Evolutionary conservation across 2,329 filamentous ascomycete species (phyloP).

Genomic region (Fusarium sp.): DNA sequence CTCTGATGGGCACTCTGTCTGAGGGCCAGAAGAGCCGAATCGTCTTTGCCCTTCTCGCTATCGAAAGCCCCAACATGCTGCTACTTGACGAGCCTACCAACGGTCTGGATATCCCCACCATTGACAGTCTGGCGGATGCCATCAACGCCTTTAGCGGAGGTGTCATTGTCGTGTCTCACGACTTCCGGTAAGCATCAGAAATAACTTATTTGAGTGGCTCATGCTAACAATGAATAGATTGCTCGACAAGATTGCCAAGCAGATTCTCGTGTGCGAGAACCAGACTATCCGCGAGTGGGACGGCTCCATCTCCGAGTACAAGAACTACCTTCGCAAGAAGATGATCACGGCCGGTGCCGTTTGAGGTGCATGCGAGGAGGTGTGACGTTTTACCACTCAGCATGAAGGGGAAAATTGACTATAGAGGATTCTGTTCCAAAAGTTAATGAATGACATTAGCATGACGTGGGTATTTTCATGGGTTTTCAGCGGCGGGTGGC

Average conservation of each 20-base stretch:
- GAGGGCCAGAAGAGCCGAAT: conserved; percentile 99
- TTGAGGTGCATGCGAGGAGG: conserved; percentile 58
- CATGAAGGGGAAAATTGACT: conserved; percentile 43
- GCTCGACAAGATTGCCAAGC: conserved; percentile 99
- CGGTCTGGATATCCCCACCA: conserved; percentile 98
- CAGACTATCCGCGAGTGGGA: conserved; percentile 92
- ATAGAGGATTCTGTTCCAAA: conserved; percentile 46
- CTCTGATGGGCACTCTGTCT: conserved; percentile 96
- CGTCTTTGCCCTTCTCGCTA: conserved; percentile 95
- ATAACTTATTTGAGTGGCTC: background rate
- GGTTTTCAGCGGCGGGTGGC: conserved; percentile 43
- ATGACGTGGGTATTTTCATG: conserved; percentile 46
- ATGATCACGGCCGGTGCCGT: conserved; percentile 92
- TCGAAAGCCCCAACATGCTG: conserved; percentile 97
- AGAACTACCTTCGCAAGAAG: conserved; percentile 99
- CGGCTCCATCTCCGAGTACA: conserved; percentile 92
- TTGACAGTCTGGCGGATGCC: conserved; percentile 95
- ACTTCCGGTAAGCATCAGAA: conserved; percentile 82
- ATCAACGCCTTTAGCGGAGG: conserved; percentile 97
- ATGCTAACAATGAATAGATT: conserved; percentile 67
- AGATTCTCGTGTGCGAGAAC: conserved; percentile 99
- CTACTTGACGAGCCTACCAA: conserved; percentile 98
- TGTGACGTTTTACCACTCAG: conserved; percentile 33
- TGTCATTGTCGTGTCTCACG: conserved; percentile 98
- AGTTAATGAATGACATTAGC: conserved; percentile 43